Conservation (phyloP, 2,329 filamentous ascomycete genomes). For the Geosmithia morbida region DNA sequence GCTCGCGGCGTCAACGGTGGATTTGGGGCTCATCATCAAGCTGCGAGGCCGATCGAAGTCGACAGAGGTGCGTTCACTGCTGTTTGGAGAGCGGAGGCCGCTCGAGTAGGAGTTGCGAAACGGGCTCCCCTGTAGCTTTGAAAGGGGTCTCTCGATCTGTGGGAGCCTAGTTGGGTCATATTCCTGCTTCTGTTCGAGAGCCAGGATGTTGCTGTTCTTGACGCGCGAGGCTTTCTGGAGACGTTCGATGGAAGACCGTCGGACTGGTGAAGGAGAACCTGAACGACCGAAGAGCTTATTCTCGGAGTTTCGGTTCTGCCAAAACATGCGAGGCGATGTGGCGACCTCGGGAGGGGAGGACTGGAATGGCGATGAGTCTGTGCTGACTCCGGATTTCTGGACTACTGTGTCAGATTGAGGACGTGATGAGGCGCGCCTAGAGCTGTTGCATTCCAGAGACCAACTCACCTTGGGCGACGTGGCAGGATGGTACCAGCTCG, state of each 20-base stretch:
- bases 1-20: slow-evolving; percentile 3
- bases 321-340: slow-evolving; percentile 75
- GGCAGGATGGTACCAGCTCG: slow-evolving; percentile 61
- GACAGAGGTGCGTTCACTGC: slow-evolving; percentile 18
- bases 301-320: slow-evolving; percentile 72
- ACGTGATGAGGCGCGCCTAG: slow-evolving; percentile 15
- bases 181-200: slow-evolving; percentile 79
- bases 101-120: slow-evolving; percentile 44
- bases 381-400: slow-evolving; percentile 54
- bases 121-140: slow-evolving; percentile 60
- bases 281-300: slow-evolving; percentile 53
- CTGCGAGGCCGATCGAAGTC: slow-evolving; percentile 39
- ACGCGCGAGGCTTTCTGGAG: slow-evolving; percentile 89
- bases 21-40: slow-evolving; percentile 23
- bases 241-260: slow-evolving; percentile 86
- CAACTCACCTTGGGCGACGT: slow-evolving; percentile 20
- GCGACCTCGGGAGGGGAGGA: slow-evolving; percentile 58
- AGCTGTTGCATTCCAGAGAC: slow-evolving; percentile 24
- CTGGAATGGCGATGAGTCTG: slow-evolving; percentile 73
- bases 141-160: slow-evolving; percentile 68
- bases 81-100: slow-evolving; percentile 35
- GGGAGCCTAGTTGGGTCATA: slow-evolving; percentile 74
- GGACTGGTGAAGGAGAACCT: slow-evolving; percentile 55
- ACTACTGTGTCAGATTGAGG: slow-evolving; percentile 5
- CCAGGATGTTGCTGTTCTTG: slow-evolving; percentile 96